These are phyloP conservation scores for Limnomonas spitsbergensis DNA, from an alignment of 139 green algal genomes.

Conservation along the genomic window DNA sequence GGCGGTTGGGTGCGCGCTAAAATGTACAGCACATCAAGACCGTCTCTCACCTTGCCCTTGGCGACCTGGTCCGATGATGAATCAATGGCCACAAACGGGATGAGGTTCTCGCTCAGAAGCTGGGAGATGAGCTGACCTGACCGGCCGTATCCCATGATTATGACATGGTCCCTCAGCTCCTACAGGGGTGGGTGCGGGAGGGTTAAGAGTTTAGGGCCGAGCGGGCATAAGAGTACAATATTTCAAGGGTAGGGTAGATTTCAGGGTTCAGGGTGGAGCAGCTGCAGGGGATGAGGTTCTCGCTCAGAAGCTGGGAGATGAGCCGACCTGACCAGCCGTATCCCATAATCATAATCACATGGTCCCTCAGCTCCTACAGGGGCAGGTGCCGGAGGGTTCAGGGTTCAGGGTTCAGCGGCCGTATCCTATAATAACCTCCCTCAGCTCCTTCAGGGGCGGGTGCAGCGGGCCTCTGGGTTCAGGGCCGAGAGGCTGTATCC, in stretches of 20 bases:
- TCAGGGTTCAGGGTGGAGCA: too few relatives aligned
- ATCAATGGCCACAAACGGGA: slow-evolving; percentile 97
- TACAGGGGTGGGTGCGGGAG: too few relatives aligned
- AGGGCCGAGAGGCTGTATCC: slow-evolving; percentile 84
- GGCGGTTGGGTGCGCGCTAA: too few relatives aligned
- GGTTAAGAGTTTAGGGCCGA: too few relatives aligned
- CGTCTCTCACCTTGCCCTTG: slow-evolving; percentile 51
- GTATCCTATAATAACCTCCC: too few relatives aligned
- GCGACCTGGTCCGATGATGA: slow-evolving; percentile 68
- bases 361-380: slow-evolving; percentile 72
- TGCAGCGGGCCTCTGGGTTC: too few relatives aligned
- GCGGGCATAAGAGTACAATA: too few relatives aligned
- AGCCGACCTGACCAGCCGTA: slow-evolving; percentile 88
- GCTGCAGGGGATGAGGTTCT: slow-evolving; percentile 96
- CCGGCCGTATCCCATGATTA: slow-evolving; percentile 88
- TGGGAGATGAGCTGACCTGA: slow-evolving; percentile 87
- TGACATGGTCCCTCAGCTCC: slow-evolving; percentile 86
- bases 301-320: slow-evolving; percentile 82
- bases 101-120: slow-evolving; percentile 90
- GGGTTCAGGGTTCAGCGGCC: too few relatives aligned
- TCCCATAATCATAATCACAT: slow-evolving; percentile 88
- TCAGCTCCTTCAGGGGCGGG: too few relatives aligned
- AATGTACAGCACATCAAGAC: too few relatives aligned
- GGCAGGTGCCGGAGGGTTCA: too few relatives aligned
- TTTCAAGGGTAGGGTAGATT: too few relatives aligned